Evolutionary conservation across 768 basidiomycete genomes (phyloP), one percentile per base, ranked within the genome.

Genomic region (Suillus alpinus): DNA sequence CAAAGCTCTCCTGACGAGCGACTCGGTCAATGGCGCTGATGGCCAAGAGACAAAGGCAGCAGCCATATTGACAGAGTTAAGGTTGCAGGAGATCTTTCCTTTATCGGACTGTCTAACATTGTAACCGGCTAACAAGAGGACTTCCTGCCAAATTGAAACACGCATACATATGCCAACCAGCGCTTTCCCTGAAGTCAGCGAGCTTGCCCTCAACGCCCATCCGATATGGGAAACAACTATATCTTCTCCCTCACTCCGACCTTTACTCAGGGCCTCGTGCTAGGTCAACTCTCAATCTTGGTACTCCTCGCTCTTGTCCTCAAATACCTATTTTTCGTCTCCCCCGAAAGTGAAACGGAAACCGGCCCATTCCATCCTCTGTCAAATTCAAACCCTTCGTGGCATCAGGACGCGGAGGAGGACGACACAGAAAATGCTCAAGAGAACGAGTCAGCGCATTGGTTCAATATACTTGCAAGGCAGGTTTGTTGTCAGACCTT

Each of bases 251-350:
- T 92, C 46, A 86, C 90, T 66, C 92, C 90, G 23, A 95, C 93
- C 1, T 99, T 99, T 76, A 97, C 95, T 0, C 95, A 98, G 71
- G 96, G 96, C 16, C 84, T 99, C 39, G 79, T 99, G 41, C 76
- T 98, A 47, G 96, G 96, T 59, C 96, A 98, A 73, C 80, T 93
- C 23, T 95, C 94, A 29, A 88, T 99, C 67, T 78, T 94, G 47
- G 68, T 89, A 56, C 81, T 95, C 51, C 81, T 92, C 32, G 81
- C 80, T 51, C 77, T 95, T 63, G 84, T 99, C 71, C 86, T 99
- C 75, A 92, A 92, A 70, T 98, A 97, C 77, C 87, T 98, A 59
- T 97, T 99, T 70, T 88, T 99, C 63, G 93, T 97, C 67, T 86
- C 91, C 6, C 80, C 85, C 31, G 78, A 83, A 61, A 75, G 82